These are phyloP conservation scores for Lasiodiplodia sp. DNA, from an alignment of 2,329 filamentous ascomycete genomes.

Conservation along the genomic window DNA sequence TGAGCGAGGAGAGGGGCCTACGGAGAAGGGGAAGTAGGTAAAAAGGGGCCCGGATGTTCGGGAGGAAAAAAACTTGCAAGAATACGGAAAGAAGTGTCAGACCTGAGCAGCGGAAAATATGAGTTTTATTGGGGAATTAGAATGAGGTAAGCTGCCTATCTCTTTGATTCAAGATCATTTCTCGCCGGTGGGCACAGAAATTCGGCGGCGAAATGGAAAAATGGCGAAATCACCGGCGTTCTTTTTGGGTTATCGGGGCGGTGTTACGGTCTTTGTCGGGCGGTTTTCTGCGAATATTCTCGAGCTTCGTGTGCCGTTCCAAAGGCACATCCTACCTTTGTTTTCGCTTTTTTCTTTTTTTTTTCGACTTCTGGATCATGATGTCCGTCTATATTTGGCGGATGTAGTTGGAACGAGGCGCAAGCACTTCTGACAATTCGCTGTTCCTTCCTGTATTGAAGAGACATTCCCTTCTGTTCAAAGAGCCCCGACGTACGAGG, in stretches of 20 bases:
- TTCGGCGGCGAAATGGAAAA: constrained; percentile 17
- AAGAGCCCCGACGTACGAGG: not conserved
- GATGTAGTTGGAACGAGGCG: not conserved
- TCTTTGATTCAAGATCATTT: not conserved
- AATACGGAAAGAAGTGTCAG: not conserved
- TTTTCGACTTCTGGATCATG: not conserved
- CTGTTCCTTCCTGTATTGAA: not conserved
- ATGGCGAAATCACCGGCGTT: constrained; percentile 10
- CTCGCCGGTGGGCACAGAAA: not conserved
- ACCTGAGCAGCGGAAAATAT: not conserved
- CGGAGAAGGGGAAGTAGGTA: constrained; percentile 33
- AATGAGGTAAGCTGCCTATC: constrained; percentile 10
- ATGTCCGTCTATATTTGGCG: not conserved
- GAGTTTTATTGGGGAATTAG: not conserved
- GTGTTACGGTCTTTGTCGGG: not conserved
- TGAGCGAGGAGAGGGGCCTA: constrained; percentile 42
- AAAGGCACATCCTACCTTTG: not conserved
- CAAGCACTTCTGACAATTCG: not conserved
- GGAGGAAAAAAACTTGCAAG: not conserved
- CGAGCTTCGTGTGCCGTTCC: not conserved
- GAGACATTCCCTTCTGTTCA: not conserved
- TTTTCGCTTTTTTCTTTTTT: not conserved
- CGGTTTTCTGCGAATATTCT: not conserved
- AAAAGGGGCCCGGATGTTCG: not conserved
- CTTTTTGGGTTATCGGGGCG: not conserved